Base-by-base conservation (phyloP, 2,329 filamentous ascomycete genomes). In the Phyllachora maydis region DNA sequence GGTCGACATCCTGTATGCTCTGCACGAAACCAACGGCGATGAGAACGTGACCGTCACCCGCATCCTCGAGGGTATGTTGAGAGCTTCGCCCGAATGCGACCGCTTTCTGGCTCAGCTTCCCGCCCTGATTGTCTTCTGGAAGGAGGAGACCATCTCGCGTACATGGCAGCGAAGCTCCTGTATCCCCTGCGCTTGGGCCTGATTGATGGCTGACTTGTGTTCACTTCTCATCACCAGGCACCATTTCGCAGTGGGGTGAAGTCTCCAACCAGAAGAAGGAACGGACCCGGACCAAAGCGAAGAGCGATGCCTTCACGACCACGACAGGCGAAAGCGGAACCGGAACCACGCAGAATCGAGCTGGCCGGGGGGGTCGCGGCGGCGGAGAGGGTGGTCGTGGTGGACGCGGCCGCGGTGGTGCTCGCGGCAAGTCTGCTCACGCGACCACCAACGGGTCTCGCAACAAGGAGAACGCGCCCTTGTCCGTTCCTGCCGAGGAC, bases 1-100 rank as follows among this genome's bases (percentile, higher is more conserved):
- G 42, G 79, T 83, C 48, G 85, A 95, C 48, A 68, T 95, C 33
- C 69, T 95, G 33, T 88, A 88, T 47, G 83, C 83, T 31, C 62
- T 98, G 29, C 70, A 91, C 49, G 88, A 98, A 57, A 75, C 73
- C 27, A 65, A 78, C 39, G 78, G 77, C 39, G 76, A 88, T 49
- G 59, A 81, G 40, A 65, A 75, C 37, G 52, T 65, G 38, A 68
- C 76, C 34, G 75, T 78, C 43, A 70, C 75, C 40, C 70, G 71
- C 49, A 85, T 88, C 47, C 68, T 72, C 38, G 73, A 83, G 50
- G 76, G 76, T 82, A 58, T 32, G 40, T 23, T 22, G 17, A n/a
- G 16, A 13, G 26, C 23, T n/a, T n/a, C n/a, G n/a, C n/a, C n/a
- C n/a, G n/a, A n/a, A n/a, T n/a, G n/a, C 23, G 22, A 24, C 24